Evolutionary conservation across 163 green algal species (phyloP).

Genomic region (Chlorella variabilis): DNA sequence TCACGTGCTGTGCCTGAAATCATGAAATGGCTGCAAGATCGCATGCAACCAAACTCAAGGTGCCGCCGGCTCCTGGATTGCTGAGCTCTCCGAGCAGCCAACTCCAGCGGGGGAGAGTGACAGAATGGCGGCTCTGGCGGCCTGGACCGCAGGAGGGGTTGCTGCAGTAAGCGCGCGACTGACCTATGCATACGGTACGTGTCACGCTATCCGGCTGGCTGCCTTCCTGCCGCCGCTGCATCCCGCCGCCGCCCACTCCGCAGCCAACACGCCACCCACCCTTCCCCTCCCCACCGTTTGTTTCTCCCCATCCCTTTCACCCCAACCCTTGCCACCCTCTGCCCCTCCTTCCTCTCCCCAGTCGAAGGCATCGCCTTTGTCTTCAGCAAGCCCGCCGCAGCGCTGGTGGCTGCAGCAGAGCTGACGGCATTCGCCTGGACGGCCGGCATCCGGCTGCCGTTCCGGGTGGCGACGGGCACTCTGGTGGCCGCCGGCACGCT

Average conservation of each 20-base stretch:
- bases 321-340: not conserved
- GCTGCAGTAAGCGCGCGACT: not conserved
- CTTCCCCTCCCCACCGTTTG: too few relatives aligned
- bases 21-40: too few relatives aligned
- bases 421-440: not conserved
- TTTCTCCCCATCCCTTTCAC: too few relatives aligned
- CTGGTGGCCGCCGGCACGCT: conserved; percentile 8
- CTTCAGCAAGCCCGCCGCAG: not conserved
- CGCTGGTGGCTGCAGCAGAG: conserved; percentile 26
- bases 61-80: too few relatives aligned
- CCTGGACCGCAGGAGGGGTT: not conserved
- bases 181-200: not conserved
- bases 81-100: not conserved
- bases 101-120: not conserved
- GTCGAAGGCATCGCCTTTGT: conserved; percentile 44
- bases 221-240: too few relatives aligned
- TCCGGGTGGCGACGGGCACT: conserved; percentile 9
- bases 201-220: too few relatives aligned
- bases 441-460: not conserved
- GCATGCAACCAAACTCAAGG: too few relatives aligned
- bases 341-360: not conserved
- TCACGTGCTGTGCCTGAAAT: too few relatives aligned
- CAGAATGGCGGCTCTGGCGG: not conserved
- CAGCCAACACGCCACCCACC: not conserved
- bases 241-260: too few relatives aligned